Evolutionary conservation across 305 asterid species (phyloP), one percentile per base, ranked within the genome.

Genomic region (Nicotiana rustica): DNA sequence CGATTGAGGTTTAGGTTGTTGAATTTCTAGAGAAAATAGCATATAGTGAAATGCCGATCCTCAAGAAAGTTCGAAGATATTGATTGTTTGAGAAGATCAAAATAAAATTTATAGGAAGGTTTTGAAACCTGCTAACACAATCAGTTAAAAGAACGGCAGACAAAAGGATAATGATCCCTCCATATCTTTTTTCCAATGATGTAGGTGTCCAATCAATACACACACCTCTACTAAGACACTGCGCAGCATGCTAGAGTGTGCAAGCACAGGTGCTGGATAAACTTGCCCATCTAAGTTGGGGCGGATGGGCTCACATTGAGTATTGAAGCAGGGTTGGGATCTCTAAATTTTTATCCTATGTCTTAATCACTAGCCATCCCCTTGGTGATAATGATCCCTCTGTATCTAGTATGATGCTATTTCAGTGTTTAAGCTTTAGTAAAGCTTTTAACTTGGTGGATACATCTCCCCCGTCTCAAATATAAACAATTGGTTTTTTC

Each of bases 1-100:
- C 5, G 41, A 36, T 41, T 4, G 59, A 41, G 57, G 78, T 44
- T 70, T 70, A 71, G 78, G 21, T 71, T 71, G 59, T 71, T 44
- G 38, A 71, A 2, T 71, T 71, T 44, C 59, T 44, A 44, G 18
- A 70, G 36, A 19, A 71, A 70, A 17, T 5, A 70, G 36, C 18
- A 41, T 44, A 44, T 41, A 44, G 36, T 8, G 4, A 41, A 70
- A 19, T 44, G 36, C 0, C 5, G 18, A 44, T 41, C 19, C 35
- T 41, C 10, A 0, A 29, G 10, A 9, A 70, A 41, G 78, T 2
- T 70, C 0, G 12, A 56, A 44, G 78, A 10, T 44, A 44, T 44
- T 44, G 35, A 69, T 38, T 69, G 35, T 38, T 2, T 1, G 0
- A 69, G 25, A 38, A 69, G 36, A 70, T 44, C 19, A 33, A 41